These are phyloP conservation scores for Sporothrix sp. DNA, from an alignment of 2,329 filamentous ascomycete genomes.

Conservation along the genomic window DNA sequence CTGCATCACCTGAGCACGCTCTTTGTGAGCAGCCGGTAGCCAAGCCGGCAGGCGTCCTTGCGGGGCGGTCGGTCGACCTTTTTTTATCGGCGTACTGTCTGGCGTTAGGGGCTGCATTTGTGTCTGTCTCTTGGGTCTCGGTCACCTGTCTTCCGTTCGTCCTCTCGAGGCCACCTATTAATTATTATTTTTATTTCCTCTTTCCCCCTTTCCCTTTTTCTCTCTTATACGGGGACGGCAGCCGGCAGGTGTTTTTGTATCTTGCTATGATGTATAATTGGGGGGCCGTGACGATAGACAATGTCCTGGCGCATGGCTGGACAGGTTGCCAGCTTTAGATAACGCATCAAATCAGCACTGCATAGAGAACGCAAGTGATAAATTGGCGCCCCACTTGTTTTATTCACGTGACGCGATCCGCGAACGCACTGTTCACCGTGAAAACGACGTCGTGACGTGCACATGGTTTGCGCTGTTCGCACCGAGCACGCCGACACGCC, in stretches of 20 bases:
- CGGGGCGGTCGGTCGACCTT: background rate
- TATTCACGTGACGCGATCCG: no score
- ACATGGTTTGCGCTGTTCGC: no score
- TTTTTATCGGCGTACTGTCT: background rate
- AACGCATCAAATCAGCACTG: background rate
- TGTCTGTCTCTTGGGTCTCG: background rate
- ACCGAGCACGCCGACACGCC: no score
- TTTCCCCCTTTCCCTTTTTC: background rate
- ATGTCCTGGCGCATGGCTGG: conserved; percentile 3
- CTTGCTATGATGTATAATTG: conserved; percentile 15
- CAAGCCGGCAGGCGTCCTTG: no score
- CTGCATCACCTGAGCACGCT: conserved; percentile 11
- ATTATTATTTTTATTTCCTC: conserved; percentile 9
- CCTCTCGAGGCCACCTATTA: conserved; percentile 3
- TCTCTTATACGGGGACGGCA: background rate
- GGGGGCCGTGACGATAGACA: conserved; percentile 5
- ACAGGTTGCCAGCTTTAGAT: background rate
- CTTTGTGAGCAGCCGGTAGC: conserved; percentile 12
- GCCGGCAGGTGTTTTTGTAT: conserved; percentile 8
- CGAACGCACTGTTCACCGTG: background rate
- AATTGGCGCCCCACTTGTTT: background rate
- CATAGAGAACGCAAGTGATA: background rate
- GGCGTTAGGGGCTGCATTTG: background rate
- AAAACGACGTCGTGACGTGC: background rate
- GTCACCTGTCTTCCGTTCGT: background rate